Conservation (phyloP, 352 stramenopile species). For the Pythium oligandrum region DNA sequence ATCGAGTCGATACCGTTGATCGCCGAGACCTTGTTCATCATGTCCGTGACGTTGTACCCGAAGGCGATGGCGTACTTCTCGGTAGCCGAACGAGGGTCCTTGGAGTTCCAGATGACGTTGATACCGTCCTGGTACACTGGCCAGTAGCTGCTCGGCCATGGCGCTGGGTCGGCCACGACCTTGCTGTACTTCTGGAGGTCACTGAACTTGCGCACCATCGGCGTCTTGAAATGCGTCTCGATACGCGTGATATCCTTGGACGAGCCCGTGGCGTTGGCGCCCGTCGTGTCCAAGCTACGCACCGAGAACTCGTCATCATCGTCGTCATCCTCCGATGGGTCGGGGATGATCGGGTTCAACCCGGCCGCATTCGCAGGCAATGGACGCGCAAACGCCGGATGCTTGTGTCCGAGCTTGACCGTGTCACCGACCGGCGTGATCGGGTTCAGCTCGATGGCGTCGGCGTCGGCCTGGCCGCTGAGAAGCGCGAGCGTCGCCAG, state of each 20-base stretch:
- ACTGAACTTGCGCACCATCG: slow-evolving; percentile 13
- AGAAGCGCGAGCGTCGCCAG: too few species aligned
- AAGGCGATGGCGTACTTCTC: slow-evolving; percentile 22
- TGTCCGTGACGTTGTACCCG: slow-evolving; percentile 6
- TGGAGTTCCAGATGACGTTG: slow-evolving; percentile 13
- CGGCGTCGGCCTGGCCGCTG: too few species aligned
- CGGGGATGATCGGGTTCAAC: not conserved
- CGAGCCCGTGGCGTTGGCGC: slow-evolving; percentile 5
- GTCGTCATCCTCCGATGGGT: too few species aligned
- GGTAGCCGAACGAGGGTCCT: slow-evolving; percentile 6
- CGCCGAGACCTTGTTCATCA: slow-evolving; percentile 15
- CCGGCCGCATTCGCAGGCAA: not conserved
- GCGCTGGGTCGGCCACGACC: not conserved
- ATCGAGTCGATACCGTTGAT: slow-evolving; percentile 11
- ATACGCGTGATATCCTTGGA: slow-evolving; percentile 9
- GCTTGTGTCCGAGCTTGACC: slow-evolving; percentile 19
- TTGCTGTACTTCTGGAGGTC: slow-evolving; percentile 11
- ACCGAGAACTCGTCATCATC: too few species aligned
- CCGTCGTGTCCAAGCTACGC: not conserved
- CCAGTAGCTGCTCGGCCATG: slow-evolving; percentile 15
- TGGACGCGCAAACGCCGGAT: not conserved
- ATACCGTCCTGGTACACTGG: slow-evolving; percentile 19
- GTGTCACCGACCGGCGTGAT: slow-evolving; percentile 11
- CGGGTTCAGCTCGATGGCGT: not conserved
- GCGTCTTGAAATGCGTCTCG: slow-evolving; percentile 11